Evolutionary conservation across 352 stramenopile species (phyloP).

Genomic region (Phytopythium helicoides): DNA sequence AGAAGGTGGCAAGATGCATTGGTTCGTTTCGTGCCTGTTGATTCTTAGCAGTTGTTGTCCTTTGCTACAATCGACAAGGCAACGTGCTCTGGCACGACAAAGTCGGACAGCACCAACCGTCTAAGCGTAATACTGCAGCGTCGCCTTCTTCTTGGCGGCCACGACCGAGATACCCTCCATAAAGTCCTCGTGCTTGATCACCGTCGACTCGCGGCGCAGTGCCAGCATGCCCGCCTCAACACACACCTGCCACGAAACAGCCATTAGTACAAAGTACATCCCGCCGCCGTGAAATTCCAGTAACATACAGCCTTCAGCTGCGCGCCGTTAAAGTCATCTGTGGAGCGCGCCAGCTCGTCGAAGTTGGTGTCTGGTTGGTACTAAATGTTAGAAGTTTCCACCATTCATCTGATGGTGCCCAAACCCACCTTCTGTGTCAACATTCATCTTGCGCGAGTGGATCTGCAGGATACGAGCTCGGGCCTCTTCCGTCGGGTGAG

Average conservation of each 20-base stretch:
- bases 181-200: constrained; percentile 99
- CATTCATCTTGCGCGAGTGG: constrained; percentile 97
- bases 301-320: constrained; percentile 93
- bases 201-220: constrained; percentile 91
- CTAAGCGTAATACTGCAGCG: constrained; percentile 97
- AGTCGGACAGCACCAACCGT: not conserved
- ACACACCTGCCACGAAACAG: constrained; percentile 65
- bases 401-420: too few species aligned
- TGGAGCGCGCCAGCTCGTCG: constrained; percentile 96
- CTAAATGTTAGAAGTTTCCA: too few species aligned
- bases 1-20: too few species aligned
- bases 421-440: constrained; percentile 79
- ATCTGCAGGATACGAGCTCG: constrained; percentile 97
- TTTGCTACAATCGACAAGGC: too few species aligned
- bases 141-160: constrained; percentile 97
- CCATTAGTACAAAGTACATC: constrained; percentile 1
- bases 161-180: constrained; percentile 99
- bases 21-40: too few species aligned
- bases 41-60: too few species aligned
- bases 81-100: too few species aligned
- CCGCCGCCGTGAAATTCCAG: not conserved
- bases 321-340: constrained; percentile 99
- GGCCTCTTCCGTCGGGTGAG: constrained; percentile 96
- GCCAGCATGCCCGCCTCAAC: constrained; percentile 99
- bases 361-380: constrained; percentile 91